phyloP scores from a whole-genome alignment of 1,284 basidiomycete genomes.

The Cryptococcus sp. region DNA sequence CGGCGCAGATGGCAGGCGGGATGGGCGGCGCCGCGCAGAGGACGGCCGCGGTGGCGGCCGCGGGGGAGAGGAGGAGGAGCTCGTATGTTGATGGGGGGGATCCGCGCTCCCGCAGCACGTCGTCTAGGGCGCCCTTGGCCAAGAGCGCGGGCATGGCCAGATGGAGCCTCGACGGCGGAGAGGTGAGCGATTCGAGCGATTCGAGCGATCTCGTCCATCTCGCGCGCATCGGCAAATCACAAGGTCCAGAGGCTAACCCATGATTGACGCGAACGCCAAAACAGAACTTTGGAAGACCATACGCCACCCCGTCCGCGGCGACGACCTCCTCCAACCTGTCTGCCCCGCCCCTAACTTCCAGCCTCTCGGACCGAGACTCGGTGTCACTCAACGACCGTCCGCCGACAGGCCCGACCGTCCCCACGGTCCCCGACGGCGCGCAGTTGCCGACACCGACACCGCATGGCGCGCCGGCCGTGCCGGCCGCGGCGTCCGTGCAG shows the following conservation, averaged over 20 bases:
- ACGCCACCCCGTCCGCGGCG: conserved; percentile 28
- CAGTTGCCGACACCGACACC: conserved; percentile 9
- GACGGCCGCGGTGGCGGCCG: conserved; percentile 23
- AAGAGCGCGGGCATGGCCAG: conserved; percentile 43
- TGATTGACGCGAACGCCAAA: neutral
- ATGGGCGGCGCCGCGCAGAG: conserved; percentile 22
- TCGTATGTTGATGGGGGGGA: conserved; percentile 7
- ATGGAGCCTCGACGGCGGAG: conserved; percentile 43
- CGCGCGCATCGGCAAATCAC: neutral
- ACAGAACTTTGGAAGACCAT: conserved; percentile 25
- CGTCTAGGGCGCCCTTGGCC: conserved; percentile 33
- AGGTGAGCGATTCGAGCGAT: too few relatives aligned
- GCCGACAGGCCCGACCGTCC: conserved; percentile 20
- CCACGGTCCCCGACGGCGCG: conserved; percentile 32
- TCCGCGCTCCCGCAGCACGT: conserved; percentile 14
- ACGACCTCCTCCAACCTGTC: conserved; percentile 36
- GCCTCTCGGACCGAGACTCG: neutral
- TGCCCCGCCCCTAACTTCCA: conserved; percentile 22
- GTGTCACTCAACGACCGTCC: conserved; percentile 14
- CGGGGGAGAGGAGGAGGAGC: conserved; percentile 30
- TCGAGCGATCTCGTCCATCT: too few relatives aligned
- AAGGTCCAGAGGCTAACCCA: neutral
- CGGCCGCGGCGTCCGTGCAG: neutral
- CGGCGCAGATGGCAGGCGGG: conserved; percentile 39
- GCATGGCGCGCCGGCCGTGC: neutral